These are phyloP conservation scores for Diaporthe sp. DNA, from an alignment of 2,329 filamentous ascomycete genomes.

Conservation along the genomic window DNA sequence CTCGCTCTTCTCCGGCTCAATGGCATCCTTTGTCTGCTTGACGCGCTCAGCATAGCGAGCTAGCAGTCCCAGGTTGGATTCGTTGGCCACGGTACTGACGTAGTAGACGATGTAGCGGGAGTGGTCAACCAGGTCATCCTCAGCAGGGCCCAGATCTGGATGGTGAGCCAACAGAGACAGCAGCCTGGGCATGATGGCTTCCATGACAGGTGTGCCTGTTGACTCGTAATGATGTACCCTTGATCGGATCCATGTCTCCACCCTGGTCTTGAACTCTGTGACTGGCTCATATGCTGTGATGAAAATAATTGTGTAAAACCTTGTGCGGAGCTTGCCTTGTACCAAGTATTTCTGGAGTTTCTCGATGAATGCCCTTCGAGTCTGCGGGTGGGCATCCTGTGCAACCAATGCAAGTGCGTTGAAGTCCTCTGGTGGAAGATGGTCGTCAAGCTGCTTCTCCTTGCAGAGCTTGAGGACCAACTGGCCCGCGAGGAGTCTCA, in stretches of 20 bases:
- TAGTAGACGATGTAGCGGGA: slow-evolving; percentile 93
- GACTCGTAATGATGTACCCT: slow-evolving; percentile 76
- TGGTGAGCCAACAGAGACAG: slow-evolving; percentile 93
- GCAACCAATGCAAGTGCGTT: slow-evolving; percentile 84
- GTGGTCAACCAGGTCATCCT: slow-evolving; percentile 83
- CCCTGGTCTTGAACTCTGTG: slow-evolving; percentile 77
- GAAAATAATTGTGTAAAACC: slow-evolving; percentile 93
- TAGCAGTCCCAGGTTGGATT: slow-evolving; percentile 89
- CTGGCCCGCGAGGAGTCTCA: slow-evolving; percentile 86
- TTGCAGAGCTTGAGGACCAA: slow-evolving; percentile 87
- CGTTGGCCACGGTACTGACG: slow-evolving; percentile 83
- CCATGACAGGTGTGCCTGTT: slow-evolving; percentile 76
- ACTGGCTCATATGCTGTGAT: slow-evolving; percentile 92
- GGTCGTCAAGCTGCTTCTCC: slow-evolving; percentile 80
- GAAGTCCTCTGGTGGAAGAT: slow-evolving; percentile 81
- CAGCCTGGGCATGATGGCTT: slow-evolving; percentile 84
- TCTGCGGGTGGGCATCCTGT: slow-evolving; percentile 81
- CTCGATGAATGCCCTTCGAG: slow-evolving; percentile 84
- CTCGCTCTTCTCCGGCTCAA: slow-evolving; percentile 77
- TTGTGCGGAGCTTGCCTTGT: slow-evolving; percentile 75
- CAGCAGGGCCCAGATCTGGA: slow-evolving; percentile 82
- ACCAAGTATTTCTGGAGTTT: slow-evolving; percentile 94
- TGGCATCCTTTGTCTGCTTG: slow-evolving; percentile 88
- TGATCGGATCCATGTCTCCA: slow-evolving; percentile 91
- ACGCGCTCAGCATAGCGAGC: slow-evolving; percentile 93